phyloP scores from a whole-genome alignment of 1,284 basidiomycete species.

The Porodaedalea pini region DNA sequence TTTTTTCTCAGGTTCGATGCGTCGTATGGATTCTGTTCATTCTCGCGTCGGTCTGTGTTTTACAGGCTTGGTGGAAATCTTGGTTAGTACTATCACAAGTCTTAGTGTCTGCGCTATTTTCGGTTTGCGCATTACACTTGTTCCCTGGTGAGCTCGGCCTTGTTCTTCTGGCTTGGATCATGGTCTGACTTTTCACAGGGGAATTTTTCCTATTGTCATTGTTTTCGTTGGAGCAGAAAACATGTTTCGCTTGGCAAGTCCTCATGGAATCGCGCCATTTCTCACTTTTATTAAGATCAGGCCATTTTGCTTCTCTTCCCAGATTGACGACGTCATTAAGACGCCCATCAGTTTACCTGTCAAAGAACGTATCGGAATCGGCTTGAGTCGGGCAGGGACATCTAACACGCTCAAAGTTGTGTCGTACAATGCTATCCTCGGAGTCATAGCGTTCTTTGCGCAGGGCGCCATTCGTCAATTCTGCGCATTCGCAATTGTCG shows the following conservation, averaged over 20 bases:
- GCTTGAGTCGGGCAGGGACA: slow-evolving; percentile 82
- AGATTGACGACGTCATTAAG: slow-evolving; percentile 87
- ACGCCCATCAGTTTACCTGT: slow-evolving; percentile 89
- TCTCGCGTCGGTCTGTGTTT: slow-evolving; percentile 90
- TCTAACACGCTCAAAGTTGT: slow-evolving; percentile 91
- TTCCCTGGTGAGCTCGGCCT: slow-evolving; percentile 66
- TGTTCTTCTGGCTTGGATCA: background rate
- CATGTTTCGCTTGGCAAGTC: slow-evolving; percentile 87
- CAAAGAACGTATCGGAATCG: slow-evolving; percentile 88
- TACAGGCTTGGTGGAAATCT: slow-evolving; percentile 88
- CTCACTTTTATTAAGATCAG: slow-evolving; percentile 6
- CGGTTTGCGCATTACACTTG: slow-evolving; percentile 82
- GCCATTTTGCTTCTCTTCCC: slow-evolving; percentile 10
- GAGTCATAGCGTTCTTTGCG: slow-evolving; percentile 74
- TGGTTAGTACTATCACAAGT: slow-evolving; percentile 90
- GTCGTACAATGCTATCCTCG: slow-evolving; percentile 80
- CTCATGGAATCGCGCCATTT: slow-evolving; percentile 6
- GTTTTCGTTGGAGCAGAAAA: slow-evolving; percentile 96
- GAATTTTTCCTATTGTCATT: slow-evolving; percentile 88
- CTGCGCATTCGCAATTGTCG: slow-evolving; percentile 90
- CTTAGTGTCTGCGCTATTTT: slow-evolving; percentile 86
- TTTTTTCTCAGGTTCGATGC: slow-evolving; percentile 77
- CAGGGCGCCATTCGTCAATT: slow-evolving; percentile 88
- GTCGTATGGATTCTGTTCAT: slow-evolving; percentile 81
- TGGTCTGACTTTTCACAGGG: slow-evolving; percentile 43